phyloP scores from a whole-genome alignment of 257 asterid genomes.

The Capsicum pubescens region DNA sequence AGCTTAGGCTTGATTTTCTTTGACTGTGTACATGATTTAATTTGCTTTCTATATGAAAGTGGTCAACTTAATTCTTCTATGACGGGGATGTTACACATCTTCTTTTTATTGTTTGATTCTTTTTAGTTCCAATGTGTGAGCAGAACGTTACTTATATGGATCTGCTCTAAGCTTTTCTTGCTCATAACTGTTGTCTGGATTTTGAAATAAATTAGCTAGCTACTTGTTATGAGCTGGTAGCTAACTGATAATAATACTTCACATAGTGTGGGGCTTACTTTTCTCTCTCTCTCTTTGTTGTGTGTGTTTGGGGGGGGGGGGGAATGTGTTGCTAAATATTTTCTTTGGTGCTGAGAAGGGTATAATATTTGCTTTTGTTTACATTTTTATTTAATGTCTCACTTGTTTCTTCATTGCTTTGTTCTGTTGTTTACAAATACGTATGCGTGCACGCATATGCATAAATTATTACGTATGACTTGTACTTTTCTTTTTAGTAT shows the following conservation, averaged over 20 bases:
- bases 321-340: not conserved
- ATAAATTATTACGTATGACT: not conserved
- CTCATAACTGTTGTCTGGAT: not conserved
- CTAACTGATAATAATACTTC: not conserved
- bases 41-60: not conserved
- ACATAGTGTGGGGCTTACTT: not conserved
- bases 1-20: constrained; percentile 11
- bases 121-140: not conserved
- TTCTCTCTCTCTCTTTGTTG: too few relatives aligned
- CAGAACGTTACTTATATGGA: not conserved
- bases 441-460: not conserved
- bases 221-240: not conserved
- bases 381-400: too few relatives aligned
- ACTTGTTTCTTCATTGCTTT: too few relatives aligned
- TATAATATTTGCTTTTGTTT: too few relatives aligned
- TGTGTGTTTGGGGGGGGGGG: too few relatives aligned
- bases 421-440: not conserved
- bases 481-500: not conserved
- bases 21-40: not conserved
- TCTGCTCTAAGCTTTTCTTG: not conserved
- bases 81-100: not conserved
- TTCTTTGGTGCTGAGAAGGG: not conserved
- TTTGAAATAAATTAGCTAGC: not conserved
- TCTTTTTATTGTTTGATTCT: too few relatives aligned
- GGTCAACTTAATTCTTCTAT: not conserved